Percentiles rank a stretch among this genome's conserved stretches.
These are phyloP conservation scores for Ascochyta fabae DNA, from an alignment of 2,329 filamentous ascomycete species.

Conservation along the genomic window DNA sequence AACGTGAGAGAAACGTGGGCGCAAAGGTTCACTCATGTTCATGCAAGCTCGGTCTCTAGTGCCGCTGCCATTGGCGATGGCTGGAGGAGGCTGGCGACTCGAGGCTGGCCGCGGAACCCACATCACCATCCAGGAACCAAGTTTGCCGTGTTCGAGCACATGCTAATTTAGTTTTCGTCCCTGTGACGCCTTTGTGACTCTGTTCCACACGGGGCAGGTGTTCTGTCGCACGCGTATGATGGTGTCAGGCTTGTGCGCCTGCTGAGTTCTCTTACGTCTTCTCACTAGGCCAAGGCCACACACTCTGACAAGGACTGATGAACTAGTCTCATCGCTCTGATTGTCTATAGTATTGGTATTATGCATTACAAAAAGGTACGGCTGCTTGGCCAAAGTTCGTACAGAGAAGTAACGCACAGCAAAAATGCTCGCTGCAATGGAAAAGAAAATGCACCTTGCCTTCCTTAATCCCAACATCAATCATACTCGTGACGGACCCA, in stretches of 20 bases:
- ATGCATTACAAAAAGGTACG: slow-evolving; percentile 16
- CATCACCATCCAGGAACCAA: slow-evolving; percentile 3
- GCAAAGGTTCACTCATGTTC: slow-evolving; percentile 5
- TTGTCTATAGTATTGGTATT: neutral
- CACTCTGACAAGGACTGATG: too few relatives aligned
- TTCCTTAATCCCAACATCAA: slow-evolving; percentile 1
- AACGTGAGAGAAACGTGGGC: neutral
- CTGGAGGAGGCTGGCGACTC: slow-evolving; percentile 17
- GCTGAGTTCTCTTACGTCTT: too few relatives aligned
- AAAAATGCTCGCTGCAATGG: slow-evolving; percentile 4
- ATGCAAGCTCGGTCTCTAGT: slow-evolving; percentile 10
- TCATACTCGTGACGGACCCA: slow-evolving; percentile 1
- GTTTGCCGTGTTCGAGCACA: slow-evolving; percentile 1
- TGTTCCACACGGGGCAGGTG: neutral
- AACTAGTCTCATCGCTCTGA: too few relatives aligned
- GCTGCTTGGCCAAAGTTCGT: slow-evolving; percentile 2
- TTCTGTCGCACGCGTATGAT: neutral
- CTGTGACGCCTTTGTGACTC: neutral
- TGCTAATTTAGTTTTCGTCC: neutral
- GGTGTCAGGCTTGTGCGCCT: neutral
- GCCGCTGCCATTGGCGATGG: slow-evolving; percentile 16
- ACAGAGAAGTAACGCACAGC: slow-evolving; percentile 4
- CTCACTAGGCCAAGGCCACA: too few relatives aligned
- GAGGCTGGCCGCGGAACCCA: slow-evolving; percentile 12
- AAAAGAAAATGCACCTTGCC: neutral